Evolutionary conservation across 2,329 filamentous ascomycete species (phyloP), one percentile per base, ranked within the genome.

Genomic region (Ascochyta lentis): DNA sequence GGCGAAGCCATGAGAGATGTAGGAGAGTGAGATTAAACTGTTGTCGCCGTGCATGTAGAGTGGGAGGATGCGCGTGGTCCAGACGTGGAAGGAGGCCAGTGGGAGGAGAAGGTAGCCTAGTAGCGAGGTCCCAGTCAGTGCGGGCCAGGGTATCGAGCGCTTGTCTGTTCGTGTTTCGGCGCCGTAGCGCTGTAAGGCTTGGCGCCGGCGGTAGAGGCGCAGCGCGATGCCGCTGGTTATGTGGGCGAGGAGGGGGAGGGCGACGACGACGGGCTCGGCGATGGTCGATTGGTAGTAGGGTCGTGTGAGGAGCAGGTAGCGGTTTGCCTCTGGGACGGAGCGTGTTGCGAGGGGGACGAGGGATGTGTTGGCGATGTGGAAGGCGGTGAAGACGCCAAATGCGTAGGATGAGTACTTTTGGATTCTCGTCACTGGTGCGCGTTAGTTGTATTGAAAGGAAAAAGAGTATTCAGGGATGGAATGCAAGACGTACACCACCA

Each of bases 361-460:
- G 53, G 72, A 62, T 52, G 62, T 90, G 86, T 79, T 78, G 33
- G 73, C 67, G 57, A 77, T 67, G 62, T 79, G 78, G 44, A 79
- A 75, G 57, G 77, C 68, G 35, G 76, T 74, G 61, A 80, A 73
- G 69, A 75, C 66, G 39, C 77, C 74, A 60, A 76, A 75, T 60
- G 77, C 73, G 62, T 96, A 96, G 64, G 90, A 92, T 1, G 92
- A 95, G 81, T 96, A 96, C 74, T 87, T 89, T 76, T 98, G 95
- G 33, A 95, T 82, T 43, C 90, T 86, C 5, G 83, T 83, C 49
- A 96, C 89, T 91, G 61, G 8, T 16, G 29, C 27, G 8, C 42
- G 51, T 54, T 27, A 51, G 56, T 12, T n/a, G 6, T 3, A 16
- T 15, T 19, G 19, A 19, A 19, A 19, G n/a, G 34, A 15, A 5